A percentile compares a stretch with the other conserved stretches of the same genome.
Evolutionary conservation across 768 basidiomycete genomes (phyloP).

Genomic region (Boletus reticuloceps): DNA sequence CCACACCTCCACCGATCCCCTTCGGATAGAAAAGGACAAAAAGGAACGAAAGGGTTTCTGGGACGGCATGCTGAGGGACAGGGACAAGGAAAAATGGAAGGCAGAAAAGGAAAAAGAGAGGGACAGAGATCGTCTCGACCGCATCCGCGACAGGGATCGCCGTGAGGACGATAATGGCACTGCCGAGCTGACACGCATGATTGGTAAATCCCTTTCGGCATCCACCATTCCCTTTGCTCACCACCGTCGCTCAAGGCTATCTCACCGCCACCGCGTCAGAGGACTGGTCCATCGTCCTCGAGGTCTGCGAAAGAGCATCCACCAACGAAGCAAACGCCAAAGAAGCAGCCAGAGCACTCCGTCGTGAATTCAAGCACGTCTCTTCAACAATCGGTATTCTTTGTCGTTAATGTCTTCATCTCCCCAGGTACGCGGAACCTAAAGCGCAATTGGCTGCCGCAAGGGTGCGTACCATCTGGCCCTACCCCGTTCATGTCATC

Average conservation of each 20-base stretch:
- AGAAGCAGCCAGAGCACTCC: slow-evolving; percentile 78
- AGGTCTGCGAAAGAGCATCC: slow-evolving; percentile 83
- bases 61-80: slow-evolving; percentile 39
- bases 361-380: slow-evolving; percentile 81
- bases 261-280: slow-evolving; percentile 77
- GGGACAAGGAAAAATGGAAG: slow-evolving; percentile 33
- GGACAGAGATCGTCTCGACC: slow-evolving; percentile 32
- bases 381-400: background rate
- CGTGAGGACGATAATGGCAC: slow-evolving; percentile 44
- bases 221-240: background rate
- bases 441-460: slow-evolving; percentile 75
- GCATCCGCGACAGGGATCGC: slow-evolving; percentile 28
- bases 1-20: slow-evolving; percentile 18
- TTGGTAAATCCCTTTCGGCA: slow-evolving; percentile 43
- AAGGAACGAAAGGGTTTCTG: slow-evolving; percentile 58
- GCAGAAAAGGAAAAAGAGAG: slow-evolving; percentile 36
- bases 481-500: background rate
- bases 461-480: slow-evolving; percentile 44
- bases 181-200: slow-evolving; percentile 66
- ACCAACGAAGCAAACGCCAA: slow-evolving; percentile 70
- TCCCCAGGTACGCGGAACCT: slow-evolving; percentile 66
- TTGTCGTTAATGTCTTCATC: slow-evolving; percentile 4
- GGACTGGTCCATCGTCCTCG: slow-evolving; percentile 78
- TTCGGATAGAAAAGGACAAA: slow-evolving; percentile 40
- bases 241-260: slow-evolving; percentile 45